These are phyloP conservation scores for Platismatia glauca DNA, from an alignment of 495 filamentous ascomycete species.

Conservation along the genomic window DNA sequence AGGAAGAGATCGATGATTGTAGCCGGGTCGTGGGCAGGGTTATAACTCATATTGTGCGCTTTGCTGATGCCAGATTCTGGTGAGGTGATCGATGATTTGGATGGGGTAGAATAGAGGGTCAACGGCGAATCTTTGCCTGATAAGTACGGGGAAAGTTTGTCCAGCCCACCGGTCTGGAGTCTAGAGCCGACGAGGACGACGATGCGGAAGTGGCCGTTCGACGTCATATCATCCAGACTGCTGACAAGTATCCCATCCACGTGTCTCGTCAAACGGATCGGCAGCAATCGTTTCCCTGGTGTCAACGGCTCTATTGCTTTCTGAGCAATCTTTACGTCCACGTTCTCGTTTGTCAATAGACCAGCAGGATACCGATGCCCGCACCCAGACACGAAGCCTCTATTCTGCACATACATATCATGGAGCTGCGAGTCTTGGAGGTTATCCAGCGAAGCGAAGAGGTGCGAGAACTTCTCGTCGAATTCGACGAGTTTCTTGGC, in stretches of 20 bases:
- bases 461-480: constrained; percentile 38
- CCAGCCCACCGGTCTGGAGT: neutral
- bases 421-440: neutral
- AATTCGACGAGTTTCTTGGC: constrained; percentile 65
- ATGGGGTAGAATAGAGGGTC: neutral
- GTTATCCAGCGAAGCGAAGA: neutral
- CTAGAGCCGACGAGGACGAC: neutral
- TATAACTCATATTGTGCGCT: neutral
- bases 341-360: neutral
- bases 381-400: neutral
- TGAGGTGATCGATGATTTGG: neutral
- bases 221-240: neutral
- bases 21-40: neutral
- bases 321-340: neutral
- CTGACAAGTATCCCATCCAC: neutral
- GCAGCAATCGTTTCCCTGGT: neutral
- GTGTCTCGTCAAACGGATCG: neutral
- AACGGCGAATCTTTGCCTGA: neutral
- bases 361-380: neutral
- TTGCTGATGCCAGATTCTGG: neutral
- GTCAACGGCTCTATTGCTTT: neutral
- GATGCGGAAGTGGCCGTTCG: neutral
- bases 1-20: neutral
- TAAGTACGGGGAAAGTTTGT: neutral
- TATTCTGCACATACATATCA: neutral